Percentiles rank a stretch among this genome's conserved stretches.
phyloP scores from a whole-genome alignment of 2,329 filamentous ascomycete species.

The Clarireedia paspali region DNA sequence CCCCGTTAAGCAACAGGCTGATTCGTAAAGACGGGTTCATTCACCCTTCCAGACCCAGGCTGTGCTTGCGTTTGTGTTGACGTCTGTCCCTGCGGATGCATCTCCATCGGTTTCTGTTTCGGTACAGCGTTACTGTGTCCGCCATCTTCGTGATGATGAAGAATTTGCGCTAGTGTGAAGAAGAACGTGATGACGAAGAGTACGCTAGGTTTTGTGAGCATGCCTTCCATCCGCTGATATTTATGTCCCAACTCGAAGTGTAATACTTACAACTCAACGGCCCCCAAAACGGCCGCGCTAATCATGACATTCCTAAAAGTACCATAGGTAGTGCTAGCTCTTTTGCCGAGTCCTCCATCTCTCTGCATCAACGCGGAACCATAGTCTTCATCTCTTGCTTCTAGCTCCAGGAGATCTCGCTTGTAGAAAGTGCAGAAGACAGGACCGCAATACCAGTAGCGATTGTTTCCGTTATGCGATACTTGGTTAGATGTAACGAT shows the following conservation, averaged over 20 bases:
- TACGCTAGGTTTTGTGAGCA: not conserved
- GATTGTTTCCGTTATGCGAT: not conserved
- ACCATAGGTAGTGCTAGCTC: not conserved
- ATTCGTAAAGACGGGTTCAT: not conserved
- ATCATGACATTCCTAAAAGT: slow-evolving; percentile 2
- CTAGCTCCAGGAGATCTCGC: not conserved
- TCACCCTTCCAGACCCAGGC: not conserved
- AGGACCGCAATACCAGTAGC: not conserved
- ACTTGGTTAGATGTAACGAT: not conserved
- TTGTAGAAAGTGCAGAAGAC: not conserved
- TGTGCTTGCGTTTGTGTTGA: not conserved
- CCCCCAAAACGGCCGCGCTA: not conserved
- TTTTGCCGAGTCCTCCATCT: not conserved
- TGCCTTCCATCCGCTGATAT: too few relatives aligned
- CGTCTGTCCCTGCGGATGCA: not conserved
- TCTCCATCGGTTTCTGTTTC: not conserved
- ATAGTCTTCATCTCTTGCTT: not conserved
- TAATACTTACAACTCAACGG: slow-evolving; percentile 7
- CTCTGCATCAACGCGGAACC: not conserved
- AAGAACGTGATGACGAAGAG: slow-evolving; percentile 4
- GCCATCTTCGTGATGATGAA: not conserved
- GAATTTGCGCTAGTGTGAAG: not conserved
- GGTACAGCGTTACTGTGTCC: not conserved
- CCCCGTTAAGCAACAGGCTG: not conserved
- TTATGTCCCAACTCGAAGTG: fast-evolving